Base-by-base conservation (phyloP, 2,329 filamentous ascomycete species). In the Cercospora sesami region DNA sequence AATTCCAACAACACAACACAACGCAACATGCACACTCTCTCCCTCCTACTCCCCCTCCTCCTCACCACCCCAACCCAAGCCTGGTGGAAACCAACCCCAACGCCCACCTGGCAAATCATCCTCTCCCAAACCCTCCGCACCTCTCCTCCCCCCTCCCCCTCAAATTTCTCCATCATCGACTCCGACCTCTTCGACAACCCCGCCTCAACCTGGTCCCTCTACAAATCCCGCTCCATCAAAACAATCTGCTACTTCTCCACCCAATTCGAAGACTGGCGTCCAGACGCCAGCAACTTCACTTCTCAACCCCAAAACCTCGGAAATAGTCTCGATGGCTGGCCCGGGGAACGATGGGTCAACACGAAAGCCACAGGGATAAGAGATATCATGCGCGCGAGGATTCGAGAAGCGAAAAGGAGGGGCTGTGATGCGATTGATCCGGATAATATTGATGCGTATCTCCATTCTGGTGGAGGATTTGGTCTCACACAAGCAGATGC, bases 211-310 rank as follows among this genome's bases (percentile, higher is more conserved):
- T 69, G 67, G 64, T 18, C 60, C 21, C 33, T n/a, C 26, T 67
- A 31, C 42, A 69, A 66, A 61, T 8, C 53, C 23, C 31, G 28
- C 16, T 45, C 57, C 31, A 42, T 45, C 10, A 64, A 62, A 14
- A 63, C 51, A 14, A 88, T 92, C 68, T 93, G 90, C 81, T 93
- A 93, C 79, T 92, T 92, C 80, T 90, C 87, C 62, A 89, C 89
- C 1, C 89, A 86, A 7, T 91, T 85, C 73, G 90, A 93, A 78
- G 76, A 87, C 12, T 90, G 90, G 76, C 87, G 88, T 4, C 91
- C 89, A 72, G 85, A 90, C 74, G 90, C 86, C 2, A 9, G 74
- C 30, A 73, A 85, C 4, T 92, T 91, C 74, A 30, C 26, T 16
- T 23, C 31, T 1, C 75, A 80, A 6, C 70, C 81, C 1, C 76